Conservation (phyloP, 441 rosid genomes). For the Populus hybrid region DNA sequence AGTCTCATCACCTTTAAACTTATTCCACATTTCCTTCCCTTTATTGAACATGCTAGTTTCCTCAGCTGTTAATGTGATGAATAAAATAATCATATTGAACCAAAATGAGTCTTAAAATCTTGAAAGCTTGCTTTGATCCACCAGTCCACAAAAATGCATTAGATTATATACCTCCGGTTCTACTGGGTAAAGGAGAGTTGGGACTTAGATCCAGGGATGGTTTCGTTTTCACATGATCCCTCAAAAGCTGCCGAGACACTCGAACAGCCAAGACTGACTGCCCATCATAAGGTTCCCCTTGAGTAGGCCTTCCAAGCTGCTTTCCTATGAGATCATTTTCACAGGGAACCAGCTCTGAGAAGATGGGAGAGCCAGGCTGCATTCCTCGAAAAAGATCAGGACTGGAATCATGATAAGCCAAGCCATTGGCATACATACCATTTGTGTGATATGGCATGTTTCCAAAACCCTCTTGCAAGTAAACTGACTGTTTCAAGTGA, state of each 20-base stretch:
- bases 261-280: constrained; percentile 56
- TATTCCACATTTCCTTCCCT: constrained; percentile 24
- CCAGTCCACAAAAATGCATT: constrained; percentile 5
- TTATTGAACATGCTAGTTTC: constrained; percentile 23
- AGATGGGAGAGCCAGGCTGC: constrained; percentile 49
- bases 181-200: constrained; percentile 39
- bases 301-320: constrained; percentile 28
- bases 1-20: constrained; percentile 12
- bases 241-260: constrained; percentile 64
- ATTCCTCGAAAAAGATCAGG: constrained; percentile 52
- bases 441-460: constrained; percentile 40
- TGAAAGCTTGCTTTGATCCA: background rate
- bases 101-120: constrained; percentile 17
- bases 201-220: constrained; percentile 57
- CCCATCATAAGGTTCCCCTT: constrained; percentile 27
- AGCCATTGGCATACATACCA: constrained; percentile 35
- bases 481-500: constrained; percentile 42
- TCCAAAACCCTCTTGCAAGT: constrained; percentile 55
- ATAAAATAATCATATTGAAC: constrained; percentile 18
- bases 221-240: constrained; percentile 59
- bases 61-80: constrained; percentile 25
- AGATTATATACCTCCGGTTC: constrained; percentile 32
- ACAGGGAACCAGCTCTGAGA: constrained; percentile 24
- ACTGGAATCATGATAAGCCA: constrained; percentile 49
- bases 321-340: constrained; percentile 47